A percentile compares a stretch with the other conserved stretches of the same genome.
Evolutionary conservation across 352 stramenopile species (phyloP).

Genomic region (Globisporangium alternatum): DNA sequence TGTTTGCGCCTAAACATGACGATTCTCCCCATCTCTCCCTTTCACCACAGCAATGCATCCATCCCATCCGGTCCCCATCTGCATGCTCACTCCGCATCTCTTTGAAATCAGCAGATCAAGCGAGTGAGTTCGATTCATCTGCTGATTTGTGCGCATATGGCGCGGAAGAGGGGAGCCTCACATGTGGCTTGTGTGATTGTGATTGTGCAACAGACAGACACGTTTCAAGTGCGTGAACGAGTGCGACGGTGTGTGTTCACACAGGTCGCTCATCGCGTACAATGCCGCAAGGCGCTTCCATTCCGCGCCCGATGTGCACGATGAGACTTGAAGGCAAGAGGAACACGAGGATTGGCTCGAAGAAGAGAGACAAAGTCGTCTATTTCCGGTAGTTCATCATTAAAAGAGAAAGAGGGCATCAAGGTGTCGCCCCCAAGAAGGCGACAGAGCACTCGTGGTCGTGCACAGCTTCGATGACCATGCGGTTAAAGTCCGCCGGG

Average conservation of each 20-base stretch:
- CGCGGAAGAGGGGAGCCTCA: slow-evolving; percentile 3
- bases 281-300: background rate
- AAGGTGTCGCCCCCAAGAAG: background rate
- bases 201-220: background rate
- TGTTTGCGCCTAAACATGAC: background rate
- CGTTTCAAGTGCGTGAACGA: background rate
- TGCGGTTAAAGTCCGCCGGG: slow-evolving; percentile 66
- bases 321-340: background rate
- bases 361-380: background rate
- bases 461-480: slow-evolving; percentile 65
- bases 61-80: slow-evolving; percentile 13
- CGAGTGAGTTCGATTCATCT: background rate
- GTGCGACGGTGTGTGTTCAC: background rate
- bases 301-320: background rate
- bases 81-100: slow-evolving; percentile 10
- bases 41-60: slow-evolving; percentile 1
- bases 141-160: background rate
- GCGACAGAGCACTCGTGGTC: slow-evolving; percentile 46
- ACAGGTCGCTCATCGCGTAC: background rate
- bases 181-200: background rate
- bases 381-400: background rate
- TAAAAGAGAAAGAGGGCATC: background rate
- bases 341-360: background rate
- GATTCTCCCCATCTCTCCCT: background rate
- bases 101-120: background rate